Evolutionary conservation across 495 filamentous ascomycete genomes (phyloP).

Genomic region (Podospora appendiculata): DNA sequence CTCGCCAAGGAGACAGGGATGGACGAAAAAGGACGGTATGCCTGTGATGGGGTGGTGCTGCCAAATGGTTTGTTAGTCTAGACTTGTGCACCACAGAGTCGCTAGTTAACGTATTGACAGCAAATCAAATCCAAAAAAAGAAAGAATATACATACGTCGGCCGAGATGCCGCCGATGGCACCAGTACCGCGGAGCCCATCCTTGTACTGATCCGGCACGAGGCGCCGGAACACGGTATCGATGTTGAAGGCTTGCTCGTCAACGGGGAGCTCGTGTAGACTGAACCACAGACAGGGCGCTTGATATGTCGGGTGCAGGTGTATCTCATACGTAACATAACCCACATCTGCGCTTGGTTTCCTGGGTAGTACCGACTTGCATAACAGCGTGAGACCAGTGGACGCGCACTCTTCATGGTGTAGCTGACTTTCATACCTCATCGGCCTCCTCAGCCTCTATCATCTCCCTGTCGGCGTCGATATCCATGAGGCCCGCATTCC

Average conservation of each 20-base stretch:
- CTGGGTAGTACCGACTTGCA: slow-evolving; percentile 5
- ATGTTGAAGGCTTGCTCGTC: slow-evolving; percentile 39
- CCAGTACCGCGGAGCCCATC: slow-evolving; percentile 49
- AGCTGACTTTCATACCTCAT: slow-evolving; percentile 23
- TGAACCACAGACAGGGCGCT: slow-evolving; percentile 53
- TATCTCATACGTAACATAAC: slow-evolving; percentile 55
- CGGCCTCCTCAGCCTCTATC: slow-evolving; percentile 38
- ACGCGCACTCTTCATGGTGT: neutral
- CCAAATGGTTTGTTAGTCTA: slow-evolving; percentile 37
- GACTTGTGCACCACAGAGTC: slow-evolving; percentile 28
- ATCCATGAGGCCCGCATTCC: neutral
- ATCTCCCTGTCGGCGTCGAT: slow-evolving; percentile 19
- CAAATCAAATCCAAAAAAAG: slow-evolving; percentile 19
- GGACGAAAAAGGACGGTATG: slow-evolving; percentile 69
- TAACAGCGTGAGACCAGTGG: slow-evolving; percentile 1
- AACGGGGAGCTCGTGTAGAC: slow-evolving; percentile 36
- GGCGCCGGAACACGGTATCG: slow-evolving; percentile 58
- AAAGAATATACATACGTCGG: slow-evolving; percentile 51
- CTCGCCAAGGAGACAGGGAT: slow-evolving; percentile 79
- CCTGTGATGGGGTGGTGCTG: slow-evolving; percentile 75
- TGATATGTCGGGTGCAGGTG: slow-evolving; percentile 50
- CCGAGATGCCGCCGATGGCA: slow-evolving; percentile 67
- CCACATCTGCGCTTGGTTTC: slow-evolving; percentile 11
- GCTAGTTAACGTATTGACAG: slow-evolving; percentile 36
- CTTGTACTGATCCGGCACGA: slow-evolving; percentile 60